Conservation (phyloP, 768 basidiomycete species). For the Leucosporidium creatinivorum region DNA sequence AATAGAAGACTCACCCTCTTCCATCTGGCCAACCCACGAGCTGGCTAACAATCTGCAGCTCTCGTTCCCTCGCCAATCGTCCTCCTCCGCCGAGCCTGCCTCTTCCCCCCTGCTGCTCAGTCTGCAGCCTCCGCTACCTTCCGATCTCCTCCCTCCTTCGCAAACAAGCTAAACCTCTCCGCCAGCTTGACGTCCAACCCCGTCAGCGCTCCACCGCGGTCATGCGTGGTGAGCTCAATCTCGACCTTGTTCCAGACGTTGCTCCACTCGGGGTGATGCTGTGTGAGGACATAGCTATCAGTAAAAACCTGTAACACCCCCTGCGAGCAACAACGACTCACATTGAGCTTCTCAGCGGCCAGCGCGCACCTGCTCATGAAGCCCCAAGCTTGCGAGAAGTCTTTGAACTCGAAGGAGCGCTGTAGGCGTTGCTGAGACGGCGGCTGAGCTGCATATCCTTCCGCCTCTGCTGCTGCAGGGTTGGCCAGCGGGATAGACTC, state of each 20-base stretch:
- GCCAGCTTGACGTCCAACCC: conserved; percentile 30
- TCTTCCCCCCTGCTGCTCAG: no score
- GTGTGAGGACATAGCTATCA: background rate
- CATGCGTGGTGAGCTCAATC: conserved; percentile 29
- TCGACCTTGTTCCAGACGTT: conserved; percentile 29
- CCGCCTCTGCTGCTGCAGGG: no score
- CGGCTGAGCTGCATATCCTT: background rate
- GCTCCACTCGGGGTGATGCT: conserved; percentile 32
- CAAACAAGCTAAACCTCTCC: conserved; percentile 7
- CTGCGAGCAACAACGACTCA: background rate
- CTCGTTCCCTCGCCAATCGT: no score
- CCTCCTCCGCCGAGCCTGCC: no score
- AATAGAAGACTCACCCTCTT: no score
- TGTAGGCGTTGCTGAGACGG: background rate
- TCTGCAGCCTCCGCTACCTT: no score
- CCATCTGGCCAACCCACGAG: no score
- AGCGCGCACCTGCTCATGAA: conserved; percentile 31
- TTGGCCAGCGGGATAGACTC: no score
- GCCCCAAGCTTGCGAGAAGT: conserved; percentile 28
- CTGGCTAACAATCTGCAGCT: no score
- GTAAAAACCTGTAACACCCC: no score
- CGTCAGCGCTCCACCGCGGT: conserved; percentile 14
- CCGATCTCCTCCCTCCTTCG: background rate
- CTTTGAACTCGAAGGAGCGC: conserved; percentile 16
- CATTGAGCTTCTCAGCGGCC: conserved; percentile 29